These are phyloP conservation scores for Phytophthora fragariae DNA, from an alignment of 352 stramenopile species.

Conservation along the genomic window DNA sequence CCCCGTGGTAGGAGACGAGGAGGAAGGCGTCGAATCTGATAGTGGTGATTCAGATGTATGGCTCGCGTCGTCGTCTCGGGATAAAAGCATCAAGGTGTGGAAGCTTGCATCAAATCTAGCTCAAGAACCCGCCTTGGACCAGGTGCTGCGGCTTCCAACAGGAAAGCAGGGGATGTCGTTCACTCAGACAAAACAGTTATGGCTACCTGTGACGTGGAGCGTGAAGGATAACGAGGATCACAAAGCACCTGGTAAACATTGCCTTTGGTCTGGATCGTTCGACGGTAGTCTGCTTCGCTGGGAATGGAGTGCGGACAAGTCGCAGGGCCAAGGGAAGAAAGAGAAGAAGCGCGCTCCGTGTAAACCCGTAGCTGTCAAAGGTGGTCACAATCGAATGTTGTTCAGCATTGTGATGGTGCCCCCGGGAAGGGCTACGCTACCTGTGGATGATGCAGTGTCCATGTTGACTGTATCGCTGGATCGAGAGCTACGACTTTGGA, in stretches of 20 bases:
- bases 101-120: constrained; percentile 11
- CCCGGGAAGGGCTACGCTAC: not conserved
- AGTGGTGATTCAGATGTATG: constrained; percentile 22
- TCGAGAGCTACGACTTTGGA: constrained; percentile 72
- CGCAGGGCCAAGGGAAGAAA: constrained; percentile 19
- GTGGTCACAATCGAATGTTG: constrained; percentile 67
- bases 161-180: constrained; percentile 67
- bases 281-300: constrained; percentile 73
- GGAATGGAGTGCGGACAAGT: constrained; percentile 47
- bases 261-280: constrained; percentile 77
- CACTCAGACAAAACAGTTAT: constrained; percentile 75
- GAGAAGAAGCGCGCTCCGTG: constrained; percentile 25
- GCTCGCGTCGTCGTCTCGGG: constrained; percentile 72
- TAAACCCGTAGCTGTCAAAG: constrained; percentile 65
- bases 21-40: not conserved
- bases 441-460: constrained; percentile 19
- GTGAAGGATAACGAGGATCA: not conserved
- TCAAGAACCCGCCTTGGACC: constrained; percentile 33
- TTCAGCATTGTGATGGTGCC: constrained; percentile 65
- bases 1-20: not conserved
- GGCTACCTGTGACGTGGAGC: constrained; percentile 77
- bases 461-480: constrained; percentile 75
- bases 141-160: constrained; percentile 61
- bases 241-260: constrained; percentile 21
- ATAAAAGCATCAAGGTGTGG: constrained; percentile 81